A percentile compares a stretch with the other conserved stretches of the same genome.
Conservation (phyloP, 495 filamentous ascomycete species). For the Penicillium coffeae region DNA sequence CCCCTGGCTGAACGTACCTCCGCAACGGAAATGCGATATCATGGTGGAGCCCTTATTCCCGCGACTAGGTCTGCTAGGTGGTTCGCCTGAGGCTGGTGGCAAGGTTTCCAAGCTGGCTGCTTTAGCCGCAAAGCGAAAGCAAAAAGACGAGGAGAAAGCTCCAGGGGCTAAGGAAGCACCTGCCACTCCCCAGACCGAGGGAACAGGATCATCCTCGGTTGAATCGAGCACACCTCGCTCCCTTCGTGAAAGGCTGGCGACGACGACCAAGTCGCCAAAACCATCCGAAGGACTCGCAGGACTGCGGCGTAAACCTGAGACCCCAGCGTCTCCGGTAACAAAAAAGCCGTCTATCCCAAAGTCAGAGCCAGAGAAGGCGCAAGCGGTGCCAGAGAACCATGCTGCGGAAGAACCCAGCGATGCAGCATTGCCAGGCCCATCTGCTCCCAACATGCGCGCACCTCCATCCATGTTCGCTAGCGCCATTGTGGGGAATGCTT, state of each 20-base stretch:
- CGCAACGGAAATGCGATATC: conserved; percentile 61
- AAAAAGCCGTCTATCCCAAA: conserved; percentile 19
- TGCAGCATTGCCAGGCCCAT: conserved; percentile 11
- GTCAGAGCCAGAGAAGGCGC: neutral
- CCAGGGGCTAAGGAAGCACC: conserved; percentile 16
- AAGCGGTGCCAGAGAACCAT: conserved; percentile 1
- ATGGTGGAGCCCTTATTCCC: conserved; percentile 60
- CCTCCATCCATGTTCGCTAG: conserved; percentile 66
- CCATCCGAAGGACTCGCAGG: conserved; percentile 25
- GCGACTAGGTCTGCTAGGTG: conserved; percentile 67
- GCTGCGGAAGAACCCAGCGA: conserved; percentile 3
- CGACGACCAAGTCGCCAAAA: conserved; percentile 28
- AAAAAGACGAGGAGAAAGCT: conserved; percentile 63
- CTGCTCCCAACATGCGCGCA: conserved; percentile 30
- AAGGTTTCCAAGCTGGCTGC: conserved; percentile 89
- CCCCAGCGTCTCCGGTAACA: conserved; percentile 12
- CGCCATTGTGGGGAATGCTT: conserved; percentile 54
- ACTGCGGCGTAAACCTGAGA: conserved; percentile 19
- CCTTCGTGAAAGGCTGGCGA: conserved; percentile 36
- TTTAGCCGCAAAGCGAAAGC: conserved; percentile 83
- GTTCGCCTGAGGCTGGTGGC: conserved; percentile 51
- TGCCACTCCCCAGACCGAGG: conserved; percentile 7
- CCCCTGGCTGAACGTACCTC: conserved; percentile 80
- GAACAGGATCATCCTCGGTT: conserved; percentile 14
- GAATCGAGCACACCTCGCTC: conserved; percentile 26